Percentiles rank a stretch among this genome's conserved stretches.
Evolutionary conservation across 1,284 basidiomycete species (phyloP).

Genomic region (Cerrena zonata): DNA sequence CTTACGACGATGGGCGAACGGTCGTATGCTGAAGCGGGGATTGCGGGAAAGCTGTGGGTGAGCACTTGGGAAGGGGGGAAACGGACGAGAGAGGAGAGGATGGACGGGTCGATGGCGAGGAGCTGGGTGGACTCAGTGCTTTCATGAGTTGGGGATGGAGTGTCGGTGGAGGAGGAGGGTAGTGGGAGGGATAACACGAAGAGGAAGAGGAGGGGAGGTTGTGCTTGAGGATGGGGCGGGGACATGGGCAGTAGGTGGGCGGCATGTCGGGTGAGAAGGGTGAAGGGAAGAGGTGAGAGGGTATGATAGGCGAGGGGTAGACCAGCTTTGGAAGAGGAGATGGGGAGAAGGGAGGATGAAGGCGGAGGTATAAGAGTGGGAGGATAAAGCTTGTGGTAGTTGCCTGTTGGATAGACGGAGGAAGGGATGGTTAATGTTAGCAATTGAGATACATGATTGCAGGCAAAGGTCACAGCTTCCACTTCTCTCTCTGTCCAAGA

Average conservation of each 20-base stretch:
- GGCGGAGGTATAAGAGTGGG: not conserved
- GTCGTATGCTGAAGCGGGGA: conserved; percentile 58
- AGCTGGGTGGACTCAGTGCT: conserved; percentile 16
- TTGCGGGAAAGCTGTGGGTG: conserved; percentile 48
- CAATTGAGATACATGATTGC: too few species aligned
- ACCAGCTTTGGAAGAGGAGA: conserved; percentile 1
- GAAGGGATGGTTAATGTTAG: too few species aligned
- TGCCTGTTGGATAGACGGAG: too few species aligned
- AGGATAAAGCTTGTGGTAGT: too few species aligned
- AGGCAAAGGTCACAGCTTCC: too few species aligned
- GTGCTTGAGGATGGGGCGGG: conserved; percentile 42
- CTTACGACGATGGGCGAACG: conserved; percentile 65
- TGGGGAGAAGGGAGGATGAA: not conserved
- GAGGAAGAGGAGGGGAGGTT: too few species aligned
- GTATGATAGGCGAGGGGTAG: not conserved
- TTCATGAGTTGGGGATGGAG: conserved; percentile 6
- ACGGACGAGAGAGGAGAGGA: conserved; percentile 35
- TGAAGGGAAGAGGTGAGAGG: too few species aligned
- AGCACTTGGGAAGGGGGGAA: conserved; percentile 55
- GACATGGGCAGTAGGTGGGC: conserved; percentile 25
- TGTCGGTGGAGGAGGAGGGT: conserved; percentile 9
- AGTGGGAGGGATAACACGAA: conserved; percentile 17
- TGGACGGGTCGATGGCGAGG: conserved; percentile 20
- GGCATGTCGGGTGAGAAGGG: conserved; percentile 21
- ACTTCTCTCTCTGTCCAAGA: too few species aligned